phyloP scores from a whole-genome alignment of 768 basidiomycete genomes.

The Pluteus cervinus region DNA sequence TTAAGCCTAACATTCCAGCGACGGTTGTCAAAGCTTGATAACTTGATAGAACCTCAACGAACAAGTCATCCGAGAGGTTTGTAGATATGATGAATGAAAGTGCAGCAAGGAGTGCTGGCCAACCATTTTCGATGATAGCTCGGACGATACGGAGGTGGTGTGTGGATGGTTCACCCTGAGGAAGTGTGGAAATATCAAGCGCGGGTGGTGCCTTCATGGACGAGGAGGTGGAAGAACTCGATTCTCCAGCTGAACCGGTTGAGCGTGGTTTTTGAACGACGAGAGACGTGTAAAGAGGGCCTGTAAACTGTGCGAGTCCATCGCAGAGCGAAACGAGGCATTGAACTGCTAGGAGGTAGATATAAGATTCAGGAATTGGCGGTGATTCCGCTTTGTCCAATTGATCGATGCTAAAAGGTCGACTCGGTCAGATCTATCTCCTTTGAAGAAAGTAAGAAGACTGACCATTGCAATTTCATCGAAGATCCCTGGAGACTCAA shows the following conservation, averaged over 20 bases:
- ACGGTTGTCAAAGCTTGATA: slow-evolving; percentile 84
- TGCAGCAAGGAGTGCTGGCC: slow-evolving; percentile 90
- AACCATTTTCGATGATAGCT: slow-evolving; percentile 79
- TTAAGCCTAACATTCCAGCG: slow-evolving; percentile 81
- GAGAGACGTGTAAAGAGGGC: slow-evolving; percentile 68
- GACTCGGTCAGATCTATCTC: slow-evolving; percentile 5
- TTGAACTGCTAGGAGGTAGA: slow-evolving; percentile 88
- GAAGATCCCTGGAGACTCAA: slow-evolving; percentile 67
- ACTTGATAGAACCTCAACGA: slow-evolving; percentile 78
- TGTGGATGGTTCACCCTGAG: slow-evolving; percentile 42
- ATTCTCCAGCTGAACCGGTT: slow-evolving; percentile 59
- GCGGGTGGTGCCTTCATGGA: slow-evolving; percentile 68
- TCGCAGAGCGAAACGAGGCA: slow-evolving; percentile 83
- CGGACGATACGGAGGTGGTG: slow-evolving; percentile 58
- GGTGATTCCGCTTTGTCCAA: slow-evolving; percentile 97
- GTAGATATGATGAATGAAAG: slow-evolving; percentile 87
- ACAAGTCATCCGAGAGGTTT: slow-evolving; percentile 88
- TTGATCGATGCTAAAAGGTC: slow-evolving; percentile 77
- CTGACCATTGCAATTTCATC: slow-evolving; percentile 91
- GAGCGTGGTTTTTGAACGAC: slow-evolving; percentile 59
- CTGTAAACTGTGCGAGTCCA: slow-evolving; percentile 71
- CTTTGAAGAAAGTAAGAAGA: slow-evolving; percentile 6
- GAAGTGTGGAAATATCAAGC: slow-evolving; percentile 53
- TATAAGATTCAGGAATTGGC: slow-evolving; percentile 86
- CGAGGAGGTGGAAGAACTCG: too few relatives aligned